Percentiles rank a stretch among this genome's conserved stretches.
These are phyloP conservation scores for Fraxinus xanthoxyloides DNA, from an alignment of 305 asterid species.

Conservation along the genomic window DNA sequence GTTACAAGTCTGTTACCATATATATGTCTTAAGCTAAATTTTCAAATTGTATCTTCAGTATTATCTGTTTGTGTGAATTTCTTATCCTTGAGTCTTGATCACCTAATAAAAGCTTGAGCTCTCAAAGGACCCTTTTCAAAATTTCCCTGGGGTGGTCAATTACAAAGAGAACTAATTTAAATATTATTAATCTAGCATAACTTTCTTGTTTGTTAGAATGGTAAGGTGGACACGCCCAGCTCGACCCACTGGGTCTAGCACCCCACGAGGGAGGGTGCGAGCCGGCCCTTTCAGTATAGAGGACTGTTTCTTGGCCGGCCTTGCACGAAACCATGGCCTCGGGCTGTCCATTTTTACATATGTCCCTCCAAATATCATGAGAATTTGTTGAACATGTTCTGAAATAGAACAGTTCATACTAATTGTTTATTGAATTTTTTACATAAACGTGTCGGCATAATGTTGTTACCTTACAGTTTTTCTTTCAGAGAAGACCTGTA, in stretches of 20 bases:
- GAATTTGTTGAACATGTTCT: neutral
- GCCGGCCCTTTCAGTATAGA: neutral
- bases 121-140: neutral
- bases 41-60: neutral
- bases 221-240: neutral
- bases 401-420: neutral
- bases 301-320: neutral
- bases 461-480: neutral
- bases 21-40: neutral
- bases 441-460: neutral
- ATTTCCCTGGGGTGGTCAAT: neutral
- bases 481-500: neutral
- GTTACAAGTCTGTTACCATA: neutral
- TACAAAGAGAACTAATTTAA: neutral
- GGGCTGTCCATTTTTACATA: neutral
- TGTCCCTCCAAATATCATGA: neutral
- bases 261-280: neutral
- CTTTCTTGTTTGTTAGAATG: neutral
- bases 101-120: neutral
- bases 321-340: neutral
- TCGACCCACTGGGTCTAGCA: neutral
- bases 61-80: neutral
- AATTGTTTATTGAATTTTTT: neutral
- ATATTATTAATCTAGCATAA: neutral
- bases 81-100: neutral